phyloP scores from a whole-genome alignment of 768 basidiomycete species.

The Gymnopilus dilepis region DNA sequence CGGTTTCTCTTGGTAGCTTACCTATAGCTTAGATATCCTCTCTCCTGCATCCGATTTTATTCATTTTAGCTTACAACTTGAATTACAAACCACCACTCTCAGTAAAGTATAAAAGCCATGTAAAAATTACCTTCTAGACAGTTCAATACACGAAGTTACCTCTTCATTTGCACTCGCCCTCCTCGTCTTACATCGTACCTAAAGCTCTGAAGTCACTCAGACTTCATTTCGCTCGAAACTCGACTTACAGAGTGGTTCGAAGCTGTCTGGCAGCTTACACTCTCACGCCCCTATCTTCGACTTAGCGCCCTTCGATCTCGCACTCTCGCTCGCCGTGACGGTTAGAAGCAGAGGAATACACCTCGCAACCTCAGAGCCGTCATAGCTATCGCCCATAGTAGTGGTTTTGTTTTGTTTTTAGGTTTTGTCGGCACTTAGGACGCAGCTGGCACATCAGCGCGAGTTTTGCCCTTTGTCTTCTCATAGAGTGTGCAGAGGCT shows the following conservation, averaged over 20 bases:
- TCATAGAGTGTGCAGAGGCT: no score
- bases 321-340: background rate
- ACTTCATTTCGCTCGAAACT: background rate
- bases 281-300: background rate
- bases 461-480: no score
- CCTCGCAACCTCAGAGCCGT: background rate
- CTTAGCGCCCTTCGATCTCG: background rate
- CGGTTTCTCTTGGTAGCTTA: background rate
- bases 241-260: background rate
- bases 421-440: background rate
- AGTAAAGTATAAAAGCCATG: background rate
- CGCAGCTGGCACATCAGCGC: no score
- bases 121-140: background rate
- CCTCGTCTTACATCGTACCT: background rate
- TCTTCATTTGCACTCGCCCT: background rate
- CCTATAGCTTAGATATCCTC: background rate
- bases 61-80: background rate
- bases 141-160: background rate
- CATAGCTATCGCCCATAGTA: background rate
- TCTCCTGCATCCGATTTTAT: background rate
- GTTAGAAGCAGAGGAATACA: background rate
- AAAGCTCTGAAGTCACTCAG: background rate
- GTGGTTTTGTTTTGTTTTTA: background rate
- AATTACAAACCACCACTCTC: background rate
- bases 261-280: background rate